Conservation (phyloP, 2,329 filamentous ascomycete species). For the Huntiella abstrusa region DNA sequence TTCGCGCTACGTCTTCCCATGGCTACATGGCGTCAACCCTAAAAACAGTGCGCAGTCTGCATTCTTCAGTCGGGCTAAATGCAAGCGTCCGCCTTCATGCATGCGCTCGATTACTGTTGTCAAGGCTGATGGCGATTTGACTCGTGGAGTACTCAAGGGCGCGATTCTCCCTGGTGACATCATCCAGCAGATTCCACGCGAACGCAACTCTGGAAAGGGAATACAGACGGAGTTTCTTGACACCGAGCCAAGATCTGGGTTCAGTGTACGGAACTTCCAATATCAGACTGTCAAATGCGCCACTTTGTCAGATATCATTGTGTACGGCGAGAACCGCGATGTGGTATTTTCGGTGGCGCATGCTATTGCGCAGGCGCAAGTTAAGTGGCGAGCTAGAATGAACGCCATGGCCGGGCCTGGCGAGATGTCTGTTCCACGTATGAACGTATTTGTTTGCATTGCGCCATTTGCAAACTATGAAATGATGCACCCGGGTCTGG, state of each 20-base stretch:
- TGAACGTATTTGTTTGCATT: conserved; percentile 66
- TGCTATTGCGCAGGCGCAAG: conserved; percentile 59
- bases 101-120: conserved; percentile 69
- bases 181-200: conserved; percentile 34
- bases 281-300: conserved; percentile 84
- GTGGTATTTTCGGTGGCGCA: conserved; percentile 43
- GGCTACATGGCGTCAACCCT: conserved; percentile 83
- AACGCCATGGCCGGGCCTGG: conserved; percentile 28
- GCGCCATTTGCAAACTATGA: conserved; percentile 56
- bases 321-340: conserved; percentile 61
- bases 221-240: conserved; percentile 48
- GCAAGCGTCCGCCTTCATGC: conserved; percentile 50
- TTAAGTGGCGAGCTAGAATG: conserved; percentile 50
- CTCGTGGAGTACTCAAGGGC: conserved; percentile 60
- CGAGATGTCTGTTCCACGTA: conserved; percentile 32
- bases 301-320: conserved; percentile 73
- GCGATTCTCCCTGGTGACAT: conserved; percentile 42
- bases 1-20: conserved; percentile 77
- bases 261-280: conserved; percentile 92
- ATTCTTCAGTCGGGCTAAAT: conserved; percentile 64
- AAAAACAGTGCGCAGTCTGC: conserved; percentile 75
- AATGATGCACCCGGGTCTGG: conserved; percentile 44
- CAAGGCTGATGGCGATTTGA: conserved; percentile 71
- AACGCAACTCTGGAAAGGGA: conserved; percentile 13
- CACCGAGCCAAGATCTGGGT: conserved; percentile 71